Percentiles rank a stretch among this genome's conserved stretches.
These are phyloP conservation scores for Citrus sinensis DNA, from an alignment of 345 rosid species.

Conservation along the genomic window DNA sequence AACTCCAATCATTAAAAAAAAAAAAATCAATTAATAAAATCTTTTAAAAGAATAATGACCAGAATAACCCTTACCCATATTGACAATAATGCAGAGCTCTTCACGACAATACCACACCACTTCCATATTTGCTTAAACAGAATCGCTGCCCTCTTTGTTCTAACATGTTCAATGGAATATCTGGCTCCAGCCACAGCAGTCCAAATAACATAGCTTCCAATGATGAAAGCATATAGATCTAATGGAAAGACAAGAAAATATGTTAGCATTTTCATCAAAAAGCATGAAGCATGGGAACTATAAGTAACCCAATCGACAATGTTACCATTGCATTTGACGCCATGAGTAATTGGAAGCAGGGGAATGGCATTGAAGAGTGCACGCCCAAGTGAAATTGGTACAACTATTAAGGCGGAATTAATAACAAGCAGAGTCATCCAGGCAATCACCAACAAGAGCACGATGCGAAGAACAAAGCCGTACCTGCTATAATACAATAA, in stretches of 20 bases:
- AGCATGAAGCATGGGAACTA: background rate
- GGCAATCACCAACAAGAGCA: slow-evolving; percentile 82
- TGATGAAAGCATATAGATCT: slow-evolving; percentile 93
- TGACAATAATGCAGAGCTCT: slow-evolving; percentile 77
- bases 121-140: slow-evolving; percentile 73
- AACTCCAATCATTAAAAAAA: background rate
- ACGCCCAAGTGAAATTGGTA: slow-evolving; percentile 95
- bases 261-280: slow-evolving; percentile 16
- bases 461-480: slow-evolving; percentile 75
- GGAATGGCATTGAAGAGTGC: slow-evolving; percentile 90
- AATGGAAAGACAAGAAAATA: slow-evolving; percentile 10
- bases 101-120: slow-evolving; percentile 84
- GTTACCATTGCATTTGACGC: slow-evolving; percentile 96
- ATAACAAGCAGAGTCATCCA: slow-evolving; percentile 96
- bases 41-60: background rate
- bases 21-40: background rate
- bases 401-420: slow-evolving; percentile 83
- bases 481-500: slow-evolving; percentile 57
- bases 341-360: slow-evolving; percentile 92
- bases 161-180: slow-evolving; percentile 74
- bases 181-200: slow-evolving; percentile 84
- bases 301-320: background rate
- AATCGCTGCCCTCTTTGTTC: slow-evolving; percentile 67
- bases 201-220: slow-evolving; percentile 96
- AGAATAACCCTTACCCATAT: slow-evolving; percentile 67